These are phyloP conservation scores for Boletellus sp. DNA, from an alignment of 768 basidiomycete species.

Conservation along the genomic window DNA sequence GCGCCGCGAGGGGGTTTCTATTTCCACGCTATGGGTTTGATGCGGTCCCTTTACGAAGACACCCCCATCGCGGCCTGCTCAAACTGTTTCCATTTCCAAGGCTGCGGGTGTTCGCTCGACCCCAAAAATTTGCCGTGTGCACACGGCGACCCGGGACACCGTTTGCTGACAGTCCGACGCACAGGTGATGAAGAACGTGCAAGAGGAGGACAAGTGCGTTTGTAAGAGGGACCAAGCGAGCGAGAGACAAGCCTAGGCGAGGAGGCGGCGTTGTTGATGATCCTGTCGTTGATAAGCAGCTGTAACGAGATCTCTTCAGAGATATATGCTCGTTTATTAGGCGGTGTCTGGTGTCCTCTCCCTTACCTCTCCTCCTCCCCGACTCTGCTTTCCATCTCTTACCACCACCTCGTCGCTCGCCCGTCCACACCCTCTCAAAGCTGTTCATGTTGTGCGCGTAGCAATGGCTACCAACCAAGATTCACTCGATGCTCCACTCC, in stretches of 20 bases:
- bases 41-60: conserved; percentile 35
- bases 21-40: conserved; percentile 33
- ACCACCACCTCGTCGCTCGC: conserved; percentile 8
- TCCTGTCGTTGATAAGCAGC: conserved; percentile 4
- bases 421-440: conserved; percentile 15
- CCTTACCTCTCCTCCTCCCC: conserved; percentile 11
- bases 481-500: conserved; percentile 27
- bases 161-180: conserved; percentile 19
- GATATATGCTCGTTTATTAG: conserved; percentile 19
- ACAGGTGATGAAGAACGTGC: conserved; percentile 48
- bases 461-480: conserved; percentile 24
- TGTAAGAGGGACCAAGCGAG: conserved; percentile 29
- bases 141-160: conserved; percentile 24
- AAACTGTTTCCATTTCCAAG: conserved; percentile 18
- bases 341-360: conserved; percentile 30
- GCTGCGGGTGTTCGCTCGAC: conserved; percentile 21
- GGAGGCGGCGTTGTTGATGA: conserved; percentile 4
- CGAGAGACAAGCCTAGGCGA: conserved; percentile 9
- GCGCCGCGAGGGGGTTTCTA: conserved; percentile 8
- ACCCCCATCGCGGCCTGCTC: conserved; percentile 28
- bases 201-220: conserved; percentile 47
- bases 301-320: conserved; percentile 11
- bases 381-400: conserved; percentile 20
- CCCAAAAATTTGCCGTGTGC: conserved; percentile 26
- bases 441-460: conserved; percentile 28